These are phyloP conservation scores for Phaeoacremonium minimum DNA, from an alignment of 2,329 filamentous ascomycete species.

Conservation along the genomic window DNA sequence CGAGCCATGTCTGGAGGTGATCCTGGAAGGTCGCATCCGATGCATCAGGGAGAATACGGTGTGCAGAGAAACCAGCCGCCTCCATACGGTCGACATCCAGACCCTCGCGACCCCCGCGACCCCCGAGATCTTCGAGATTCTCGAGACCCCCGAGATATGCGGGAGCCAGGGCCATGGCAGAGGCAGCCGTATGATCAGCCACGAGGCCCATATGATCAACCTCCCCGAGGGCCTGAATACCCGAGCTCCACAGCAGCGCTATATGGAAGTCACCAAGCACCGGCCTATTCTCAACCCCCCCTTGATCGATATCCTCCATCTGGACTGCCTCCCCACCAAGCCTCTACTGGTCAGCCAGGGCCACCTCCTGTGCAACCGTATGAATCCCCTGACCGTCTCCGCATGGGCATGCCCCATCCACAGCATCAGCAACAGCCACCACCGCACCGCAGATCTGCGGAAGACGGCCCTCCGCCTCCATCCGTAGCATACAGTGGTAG, in stretches of 20 bases:
- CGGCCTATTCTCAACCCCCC: constrained; percentile 28
- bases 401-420: constrained; percentile 32
- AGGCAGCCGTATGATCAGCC: constrained; percentile 36
- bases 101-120: constrained; percentile 37
- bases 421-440: constrained; percentile 23
- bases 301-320: constrained; percentile 33
- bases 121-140: no score
- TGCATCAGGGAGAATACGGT: constrained; percentile 40
- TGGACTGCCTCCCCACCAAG: constrained; percentile 26
- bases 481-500: constrained; percentile 44
- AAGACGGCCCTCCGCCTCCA: constrained; percentile 46
- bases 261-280: constrained; percentile 28
- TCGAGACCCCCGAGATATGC: no score
- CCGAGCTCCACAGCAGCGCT: constrained; percentile 35
- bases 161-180: constrained; percentile 27
- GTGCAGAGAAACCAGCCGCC: constrained; percentile 23
- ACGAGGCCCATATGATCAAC: constrained; percentile 36
- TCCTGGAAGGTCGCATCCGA: constrained; percentile 35
- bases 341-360: constrained; percentile 20
- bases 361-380: constrained; percentile 31
- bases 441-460: constrained; percentile 34
- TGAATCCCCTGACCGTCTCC: constrained; percentile 47
- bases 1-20: constrained; percentile 47
- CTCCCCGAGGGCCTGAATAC: constrained; percentile 44
- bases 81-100: constrained; percentile 38